phyloP scores from a whole-genome alignment of 352 stramenopile genomes.

The Phytophthora ohioensis region DNA sequence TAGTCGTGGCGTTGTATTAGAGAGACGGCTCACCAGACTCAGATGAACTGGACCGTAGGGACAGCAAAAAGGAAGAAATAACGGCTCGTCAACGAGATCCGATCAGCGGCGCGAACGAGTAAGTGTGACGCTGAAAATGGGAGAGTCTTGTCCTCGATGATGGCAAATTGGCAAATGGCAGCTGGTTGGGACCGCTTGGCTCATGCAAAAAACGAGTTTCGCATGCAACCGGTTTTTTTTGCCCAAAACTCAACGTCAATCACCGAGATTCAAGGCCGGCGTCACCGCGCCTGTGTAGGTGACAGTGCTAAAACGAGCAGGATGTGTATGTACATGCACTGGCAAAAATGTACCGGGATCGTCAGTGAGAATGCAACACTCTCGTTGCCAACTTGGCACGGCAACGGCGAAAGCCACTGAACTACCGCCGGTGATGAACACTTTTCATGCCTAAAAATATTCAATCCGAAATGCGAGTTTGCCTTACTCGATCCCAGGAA shows the following conservation, averaged over 20 bases:
- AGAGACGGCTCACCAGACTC: slow-evolving; percentile 28
- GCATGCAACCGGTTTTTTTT: slow-evolving; percentile 22
- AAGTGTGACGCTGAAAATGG: neutral
- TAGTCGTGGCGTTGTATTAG: slow-evolving; percentile 36
- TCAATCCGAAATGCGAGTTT: too few relatives aligned
- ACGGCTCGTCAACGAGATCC: slow-evolving; percentile 3
- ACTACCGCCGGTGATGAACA: neutral
- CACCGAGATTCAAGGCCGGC: slow-evolving; percentile 27
- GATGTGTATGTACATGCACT: slow-evolving; percentile 2
- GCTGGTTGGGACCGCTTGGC: slow-evolving; percentile 15
- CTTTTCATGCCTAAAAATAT: slow-evolving; percentile 10
- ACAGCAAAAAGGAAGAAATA: neutral
- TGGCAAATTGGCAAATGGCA: slow-evolving; percentile 20
- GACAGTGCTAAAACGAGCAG: slow-evolving; percentile 12
- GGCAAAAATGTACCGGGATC: neutral
- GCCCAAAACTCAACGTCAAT: slow-evolving; percentile 22
- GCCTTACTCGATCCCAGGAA: slow-evolving; percentile 26
- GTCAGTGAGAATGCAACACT: neutral
- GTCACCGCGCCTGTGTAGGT: neutral
- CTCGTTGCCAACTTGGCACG: neutral
- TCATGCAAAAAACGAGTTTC: slow-evolving; percentile 23
- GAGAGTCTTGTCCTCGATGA: slow-evolving; percentile 11
- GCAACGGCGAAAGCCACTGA: neutral
- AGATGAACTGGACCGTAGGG: slow-evolving; percentile 18
- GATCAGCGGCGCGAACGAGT: neutral